These are phyloP conservation scores for Alternaria longipes DNA, from an alignment of 2,329 filamentous ascomycete genomes.

Conservation along the genomic window DNA sequence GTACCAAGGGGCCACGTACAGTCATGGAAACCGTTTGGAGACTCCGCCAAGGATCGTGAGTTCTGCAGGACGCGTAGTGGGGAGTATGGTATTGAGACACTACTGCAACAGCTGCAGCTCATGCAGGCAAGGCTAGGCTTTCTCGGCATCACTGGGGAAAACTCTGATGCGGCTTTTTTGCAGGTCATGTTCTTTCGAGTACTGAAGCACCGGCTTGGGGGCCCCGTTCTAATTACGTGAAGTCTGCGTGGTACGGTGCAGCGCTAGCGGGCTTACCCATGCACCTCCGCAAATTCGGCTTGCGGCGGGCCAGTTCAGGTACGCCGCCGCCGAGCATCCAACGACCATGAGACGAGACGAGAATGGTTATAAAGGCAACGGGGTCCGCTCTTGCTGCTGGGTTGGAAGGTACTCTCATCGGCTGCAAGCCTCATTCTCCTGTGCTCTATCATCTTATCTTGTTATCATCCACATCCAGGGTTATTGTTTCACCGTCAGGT, in stretches of 20 bases:
- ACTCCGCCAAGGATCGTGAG: slow-evolving; percentile 44
- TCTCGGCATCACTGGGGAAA: slow-evolving; percentile 25
- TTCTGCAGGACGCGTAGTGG: slow-evolving; percentile 24
- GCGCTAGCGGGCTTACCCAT: slow-evolving; percentile 19
- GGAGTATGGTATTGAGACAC: slow-evolving; percentile 6
- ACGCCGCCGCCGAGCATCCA: slow-evolving; percentile 16
- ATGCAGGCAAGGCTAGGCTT: slow-evolving; percentile 5
- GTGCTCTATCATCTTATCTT: slow-evolving; percentile 13
- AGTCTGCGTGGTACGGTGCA: slow-evolving; percentile 26
- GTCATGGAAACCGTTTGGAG: slow-evolving; percentile 24
- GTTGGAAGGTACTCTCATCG: not conserved
- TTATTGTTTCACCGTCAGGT: slow-evolving; percentile 18
- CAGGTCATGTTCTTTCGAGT: slow-evolving; percentile 23
- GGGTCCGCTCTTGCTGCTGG: slow-evolving; percentile 1
- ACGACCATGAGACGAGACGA: slow-evolving; percentile 5
- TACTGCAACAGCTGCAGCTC: slow-evolving; percentile 12
- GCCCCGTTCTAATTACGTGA: slow-evolving; percentile 39
- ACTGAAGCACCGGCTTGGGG: slow-evolving; percentile 7
- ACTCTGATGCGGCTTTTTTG: slow-evolving; percentile 38
- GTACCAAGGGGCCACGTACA: slow-evolving; percentile 39
- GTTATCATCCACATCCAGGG: not conserved
- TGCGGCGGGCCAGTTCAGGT: slow-evolving; percentile 26
- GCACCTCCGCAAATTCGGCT: slow-evolving; percentile 20
- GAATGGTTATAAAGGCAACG: slow-evolving; percentile 8
- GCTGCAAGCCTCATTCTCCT: not conserved